These are phyloP conservation scores for Microcyclosporella mali DNA, from an alignment of 2,329 filamentous ascomycete genomes.

Conservation along the genomic window DNA sequence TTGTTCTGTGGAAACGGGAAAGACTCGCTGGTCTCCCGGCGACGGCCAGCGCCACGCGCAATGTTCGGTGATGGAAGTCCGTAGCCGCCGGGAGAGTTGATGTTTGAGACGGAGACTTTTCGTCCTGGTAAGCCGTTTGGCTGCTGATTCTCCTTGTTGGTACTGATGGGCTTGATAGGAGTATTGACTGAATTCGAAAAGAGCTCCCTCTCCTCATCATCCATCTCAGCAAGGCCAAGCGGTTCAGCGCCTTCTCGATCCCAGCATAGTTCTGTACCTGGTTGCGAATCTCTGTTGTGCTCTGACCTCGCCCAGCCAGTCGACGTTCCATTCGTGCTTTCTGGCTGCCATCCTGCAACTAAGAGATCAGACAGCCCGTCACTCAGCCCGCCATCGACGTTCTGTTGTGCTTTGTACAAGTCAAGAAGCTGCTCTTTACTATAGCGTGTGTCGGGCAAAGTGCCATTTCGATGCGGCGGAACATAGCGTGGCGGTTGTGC, in stretches of 20 bases:
- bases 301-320: slow-evolving; percentile 71
- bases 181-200: not conserved
- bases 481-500: slow-evolving; percentile 45
- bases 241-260: slow-evolving; percentile 62
- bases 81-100: slow-evolving; percentile 58
- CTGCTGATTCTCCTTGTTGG: slow-evolving; percentile 58
- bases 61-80: slow-evolving; percentile 68
- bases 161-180: slow-evolving; percentile 58
- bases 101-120: slow-evolving; percentile 71
- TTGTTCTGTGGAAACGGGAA: slow-evolving; percentile 48
- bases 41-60: slow-evolving; percentile 63
- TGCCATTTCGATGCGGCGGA: slow-evolving; percentile 57
- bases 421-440: slow-evolving; percentile 72
- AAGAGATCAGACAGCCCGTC: slow-evolving; percentile 63
- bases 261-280: slow-evolving; percentile 92
- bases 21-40: slow-evolving; percentile 77
- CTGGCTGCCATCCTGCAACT: slow-evolving; percentile 72
- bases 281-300: slow-evolving; percentile 59
- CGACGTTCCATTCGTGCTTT: slow-evolving; percentile 57
- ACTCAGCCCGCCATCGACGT: slow-evolving; percentile 55
- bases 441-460: slow-evolving; percentile 58
- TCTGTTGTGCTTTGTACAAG: slow-evolving; percentile 58
- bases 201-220: slow-evolving; percentile 60
- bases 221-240: slow-evolving; percentile 66
- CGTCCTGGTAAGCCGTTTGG: slow-evolving; percentile 58